Conservation (phyloP, 1,139 yeast species). For the Pichia cactophila region DNA sequence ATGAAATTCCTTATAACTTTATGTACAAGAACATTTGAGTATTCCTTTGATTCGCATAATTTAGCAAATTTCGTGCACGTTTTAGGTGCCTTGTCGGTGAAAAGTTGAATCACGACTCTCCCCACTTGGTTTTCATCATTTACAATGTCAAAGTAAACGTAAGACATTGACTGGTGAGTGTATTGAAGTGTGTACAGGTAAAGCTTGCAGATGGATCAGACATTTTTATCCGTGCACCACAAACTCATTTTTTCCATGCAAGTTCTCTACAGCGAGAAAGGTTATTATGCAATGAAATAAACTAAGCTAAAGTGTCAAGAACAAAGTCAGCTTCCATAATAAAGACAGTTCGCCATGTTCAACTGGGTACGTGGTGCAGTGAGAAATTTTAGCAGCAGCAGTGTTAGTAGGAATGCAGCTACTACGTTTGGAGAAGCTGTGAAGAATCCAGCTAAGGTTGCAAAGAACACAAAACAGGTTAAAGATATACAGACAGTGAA, state of each 20-base stretch:
- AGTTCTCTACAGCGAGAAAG: too few relatives aligned
- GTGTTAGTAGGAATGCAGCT: slow-evolving; percentile 1
- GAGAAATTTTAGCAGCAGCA: slow-evolving; percentile 7
- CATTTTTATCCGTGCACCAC: slow-evolving; percentile 1
- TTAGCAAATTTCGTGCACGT: slow-evolving; percentile 46
- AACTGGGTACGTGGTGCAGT: slow-evolving; percentile 1
- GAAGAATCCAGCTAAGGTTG: slow-evolving; percentile 9
- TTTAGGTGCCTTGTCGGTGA: slow-evolving; percentile 46
- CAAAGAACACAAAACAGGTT: slow-evolving; percentile 10
- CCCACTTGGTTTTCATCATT: slow-evolving; percentile 45
- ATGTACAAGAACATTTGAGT: slow-evolving; percentile 48
- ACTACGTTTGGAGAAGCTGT: slow-evolving; percentile 24
- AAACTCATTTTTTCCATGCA: background rate
- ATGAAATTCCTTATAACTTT: slow-evolving; percentile 70
- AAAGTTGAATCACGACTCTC: slow-evolving; percentile 58
- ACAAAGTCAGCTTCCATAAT: background rate
- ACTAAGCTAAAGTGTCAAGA: background rate
- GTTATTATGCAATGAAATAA: too few relatives aligned
- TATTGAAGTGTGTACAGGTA: background rate
- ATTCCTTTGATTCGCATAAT: slow-evolving; percentile 37
- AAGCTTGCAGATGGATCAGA: background rate
- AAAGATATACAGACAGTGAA: slow-evolving; percentile 32
- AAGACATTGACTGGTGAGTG: background rate
- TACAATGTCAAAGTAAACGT: slow-evolving; percentile 46
- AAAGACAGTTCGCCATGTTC: background rate